These are phyloP conservation scores for Boletus speciosus DNA, from an alignment of 768 basidiomycete species.

Conservation along the genomic window DNA sequence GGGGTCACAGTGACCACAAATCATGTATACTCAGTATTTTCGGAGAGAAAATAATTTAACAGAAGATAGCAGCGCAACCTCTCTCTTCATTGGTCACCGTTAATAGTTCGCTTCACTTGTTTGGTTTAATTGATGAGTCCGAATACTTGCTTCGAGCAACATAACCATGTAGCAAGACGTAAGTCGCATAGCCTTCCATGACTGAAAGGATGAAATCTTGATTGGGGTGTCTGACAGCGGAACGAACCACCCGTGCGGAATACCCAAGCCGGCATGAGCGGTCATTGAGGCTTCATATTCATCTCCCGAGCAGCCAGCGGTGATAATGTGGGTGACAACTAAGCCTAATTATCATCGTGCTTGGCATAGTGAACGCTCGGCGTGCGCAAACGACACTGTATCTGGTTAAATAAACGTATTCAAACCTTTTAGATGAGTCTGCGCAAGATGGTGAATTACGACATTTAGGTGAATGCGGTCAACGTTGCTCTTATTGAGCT, in stretches of 20 bases:
- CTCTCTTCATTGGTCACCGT: neutral
- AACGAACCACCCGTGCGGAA: constrained; percentile 54
- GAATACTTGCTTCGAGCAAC: neutral
- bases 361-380: constrained; percentile 23
- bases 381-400: neutral
- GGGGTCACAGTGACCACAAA: neutral
- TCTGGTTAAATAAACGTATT: constrained; percentile 5
- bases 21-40: neutral
- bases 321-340: constrained; percentile 36
- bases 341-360: constrained; percentile 37
- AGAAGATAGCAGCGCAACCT: neutral
- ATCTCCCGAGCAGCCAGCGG: constrained; percentile 39
- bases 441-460: constrained; percentile 11
- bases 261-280: constrained; percentile 27
- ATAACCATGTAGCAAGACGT: neutral
- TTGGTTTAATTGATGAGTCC: constrained; percentile 1
- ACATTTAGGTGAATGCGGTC: constrained; percentile 7
- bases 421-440: neutral
- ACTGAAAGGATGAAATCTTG: neutral
- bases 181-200: constrained; percentile 5
- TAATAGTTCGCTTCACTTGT: neutral
- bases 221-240: constrained; percentile 52
- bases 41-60: neutral
- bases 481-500: constrained; percentile 17
- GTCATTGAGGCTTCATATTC: constrained; percentile 58